phyloP scores from a whole-genome alignment of 2,329 filamentous ascomycete genomes.

The Penicillium sp. region DNA sequence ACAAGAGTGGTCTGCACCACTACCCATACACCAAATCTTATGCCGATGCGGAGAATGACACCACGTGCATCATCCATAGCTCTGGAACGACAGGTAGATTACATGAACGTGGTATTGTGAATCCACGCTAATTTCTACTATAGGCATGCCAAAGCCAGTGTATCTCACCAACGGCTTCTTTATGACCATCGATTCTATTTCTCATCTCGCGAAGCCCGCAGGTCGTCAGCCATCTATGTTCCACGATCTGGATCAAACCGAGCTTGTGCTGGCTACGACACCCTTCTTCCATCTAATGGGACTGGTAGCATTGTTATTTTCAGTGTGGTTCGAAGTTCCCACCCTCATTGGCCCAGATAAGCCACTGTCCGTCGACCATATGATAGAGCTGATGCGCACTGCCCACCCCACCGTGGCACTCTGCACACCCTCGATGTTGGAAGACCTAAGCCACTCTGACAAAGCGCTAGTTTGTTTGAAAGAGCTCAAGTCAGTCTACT shows the following conservation, averaged over 20 bases:
- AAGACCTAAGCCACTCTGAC: conserved; percentile 25
- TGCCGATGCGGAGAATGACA: conserved; percentile 26
- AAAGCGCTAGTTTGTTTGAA: conserved; percentile 13
- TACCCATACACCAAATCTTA: conserved; percentile 23
- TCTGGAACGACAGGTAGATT: conserved; percentile 38
- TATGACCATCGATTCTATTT: conserved; percentile 10
- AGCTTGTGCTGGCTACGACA: conserved; percentile 18
- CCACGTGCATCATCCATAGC: conserved; percentile 33
- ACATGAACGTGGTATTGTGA: conserved; percentile 16
- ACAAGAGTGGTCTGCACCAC: conserved; percentile 3
- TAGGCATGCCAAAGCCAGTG: conserved; percentile 33
- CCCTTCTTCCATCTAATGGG: conserved; percentile 34
- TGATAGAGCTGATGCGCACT: conserved; percentile 19
- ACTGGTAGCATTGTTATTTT: conserved; percentile 12
- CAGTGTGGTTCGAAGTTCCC: conserved; percentile 21
- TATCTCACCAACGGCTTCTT: conserved; percentile 29
- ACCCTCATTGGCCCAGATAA: conserved; percentile 26
- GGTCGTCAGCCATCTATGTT: conserved; percentile 14
- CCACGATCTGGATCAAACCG: conserved; percentile 6
- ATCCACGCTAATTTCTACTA: conserved; percentile 13
- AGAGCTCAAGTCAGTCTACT: conserved; percentile 10
- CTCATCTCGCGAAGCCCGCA: conserved; percentile 12
- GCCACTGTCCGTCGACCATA: conserved; percentile 23
- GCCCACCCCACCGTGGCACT: conserved; percentile 19
- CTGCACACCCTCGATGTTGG: conserved; percentile 25